These are phyloP conservation scores for Metarhizium rileyi DNA, from an alignment of 2,329 filamentous ascomycete species.

Conservation along the genomic window DNA sequence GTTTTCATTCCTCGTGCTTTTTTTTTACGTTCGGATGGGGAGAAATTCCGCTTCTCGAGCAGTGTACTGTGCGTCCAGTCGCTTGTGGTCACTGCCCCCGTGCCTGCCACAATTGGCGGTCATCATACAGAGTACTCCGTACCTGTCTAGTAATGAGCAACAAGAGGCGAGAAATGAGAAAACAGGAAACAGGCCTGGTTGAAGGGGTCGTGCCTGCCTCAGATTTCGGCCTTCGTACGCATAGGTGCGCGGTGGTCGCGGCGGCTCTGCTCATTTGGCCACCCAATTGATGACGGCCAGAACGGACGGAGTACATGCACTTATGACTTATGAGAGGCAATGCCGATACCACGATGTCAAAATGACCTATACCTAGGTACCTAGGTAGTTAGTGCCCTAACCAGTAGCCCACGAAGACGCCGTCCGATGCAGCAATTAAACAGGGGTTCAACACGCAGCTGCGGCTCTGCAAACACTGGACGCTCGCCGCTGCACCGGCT, in stretches of 20 bases:
- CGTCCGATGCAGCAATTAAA: neutral
- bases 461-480: conserved; percentile 3
- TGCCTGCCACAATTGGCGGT: neutral
- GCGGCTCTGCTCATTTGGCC: neutral
- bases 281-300: neutral
- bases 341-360: too few species aligned
- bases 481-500: neutral
- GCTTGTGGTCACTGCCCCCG: neutral
- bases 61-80: too few species aligned
- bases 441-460: neutral
- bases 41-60: neutral
- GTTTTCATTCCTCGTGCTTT: too few species aligned
- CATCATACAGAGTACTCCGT: too few species aligned
- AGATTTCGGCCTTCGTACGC: neutral
- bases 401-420: neutral
- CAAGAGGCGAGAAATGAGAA: neutral
- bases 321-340: too few species aligned
- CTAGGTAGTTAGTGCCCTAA: too few species aligned
- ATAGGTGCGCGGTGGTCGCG: too few species aligned
- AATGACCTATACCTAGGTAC: too few species aligned
- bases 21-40: neutral
- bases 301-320: too few species aligned
- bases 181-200: neutral
- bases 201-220: neutral
- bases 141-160: neutral